Evolutionary conservation across 2,329 filamentous ascomycete species (phyloP).

Genomic region (Zarea fungicola): DNA sequence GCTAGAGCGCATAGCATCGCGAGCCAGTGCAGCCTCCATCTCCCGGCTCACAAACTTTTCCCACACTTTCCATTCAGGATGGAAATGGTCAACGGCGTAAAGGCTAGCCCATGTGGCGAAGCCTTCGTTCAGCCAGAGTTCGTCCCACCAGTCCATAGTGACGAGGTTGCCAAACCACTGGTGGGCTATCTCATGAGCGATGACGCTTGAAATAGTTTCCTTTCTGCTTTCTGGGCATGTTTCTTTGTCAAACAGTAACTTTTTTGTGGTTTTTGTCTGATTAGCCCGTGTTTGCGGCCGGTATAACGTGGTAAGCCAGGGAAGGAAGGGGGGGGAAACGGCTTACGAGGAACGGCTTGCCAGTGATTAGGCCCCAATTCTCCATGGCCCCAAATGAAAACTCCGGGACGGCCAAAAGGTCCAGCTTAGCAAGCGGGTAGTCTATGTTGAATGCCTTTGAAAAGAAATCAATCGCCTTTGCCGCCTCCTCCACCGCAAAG

Average conservation of each 20-base stretch:
- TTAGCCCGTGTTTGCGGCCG: too few relatives aligned
- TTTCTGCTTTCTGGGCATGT: slow-evolving; percentile 85
- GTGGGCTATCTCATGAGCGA: slow-evolving; percentile 93
- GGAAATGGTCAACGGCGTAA: slow-evolving; percentile 89
- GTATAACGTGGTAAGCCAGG: too few relatives aligned
- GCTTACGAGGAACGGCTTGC: slow-evolving; percentile 63
- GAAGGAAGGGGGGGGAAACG: too few relatives aligned
- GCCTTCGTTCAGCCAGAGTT: slow-evolving; percentile 91
- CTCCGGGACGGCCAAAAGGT: slow-evolving; percentile 88
- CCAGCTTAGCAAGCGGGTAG: slow-evolving; percentile 46
- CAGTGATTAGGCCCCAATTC: slow-evolving; percentile 96
- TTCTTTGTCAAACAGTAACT: slow-evolving; percentile 80
- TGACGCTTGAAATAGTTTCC: slow-evolving; percentile 87
- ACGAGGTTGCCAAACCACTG: slow-evolving; percentile 98
- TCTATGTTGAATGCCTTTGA: slow-evolving; percentile 86
- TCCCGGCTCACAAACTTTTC: slow-evolving; percentile 90
- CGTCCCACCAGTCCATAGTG: slow-evolving; percentile 99
- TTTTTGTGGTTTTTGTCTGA: too few relatives aligned
- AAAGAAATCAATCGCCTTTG: slow-evolving; percentile 87
- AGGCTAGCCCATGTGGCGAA: slow-evolving; percentile 56
- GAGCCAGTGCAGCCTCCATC: slow-evolving; percentile 76
- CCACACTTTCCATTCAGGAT: slow-evolving; percentile 98
- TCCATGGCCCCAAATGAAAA: slow-evolving; percentile 97
- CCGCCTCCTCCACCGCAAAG: slow-evolving; percentile 85
- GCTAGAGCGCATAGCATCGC: slow-evolving; percentile 88